Evolutionary conservation across 2,329 filamentous ascomycete genomes (phyloP).

Genomic region (Onygena corvina): DNA sequence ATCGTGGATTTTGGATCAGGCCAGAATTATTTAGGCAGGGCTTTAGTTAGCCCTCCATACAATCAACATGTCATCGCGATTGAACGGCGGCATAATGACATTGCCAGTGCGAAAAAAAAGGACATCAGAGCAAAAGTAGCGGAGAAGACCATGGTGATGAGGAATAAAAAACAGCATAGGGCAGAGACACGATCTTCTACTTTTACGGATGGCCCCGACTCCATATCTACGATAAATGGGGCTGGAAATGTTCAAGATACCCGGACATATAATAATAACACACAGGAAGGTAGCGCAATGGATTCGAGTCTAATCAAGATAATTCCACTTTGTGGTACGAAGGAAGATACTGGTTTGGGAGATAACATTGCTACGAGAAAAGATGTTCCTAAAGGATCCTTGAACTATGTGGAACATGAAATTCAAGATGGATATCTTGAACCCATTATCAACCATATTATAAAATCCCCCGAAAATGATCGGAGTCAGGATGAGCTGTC

Average conservation of each 20-base stretch:
- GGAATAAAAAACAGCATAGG: slow-evolving; percentile 59
- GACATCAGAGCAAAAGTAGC: slow-evolving; percentile 72
- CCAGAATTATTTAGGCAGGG: slow-evolving; percentile 87
- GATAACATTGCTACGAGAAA: background rate
- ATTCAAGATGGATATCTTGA: slow-evolving; percentile 35
- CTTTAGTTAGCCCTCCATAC: slow-evolving; percentile 73
- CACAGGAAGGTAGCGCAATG: background rate
- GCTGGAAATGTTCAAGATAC: background rate
- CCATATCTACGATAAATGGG: background rate
- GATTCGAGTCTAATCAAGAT: slow-evolving; percentile 10
- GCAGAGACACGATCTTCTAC: background rate
- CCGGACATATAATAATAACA: background rate
- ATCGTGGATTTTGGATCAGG: slow-evolving; percentile 93
- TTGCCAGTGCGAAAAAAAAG: slow-evolving; percentile 68
- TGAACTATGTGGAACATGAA: slow-evolving; percentile 36
- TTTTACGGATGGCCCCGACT: background rate
- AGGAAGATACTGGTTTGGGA: background rate
- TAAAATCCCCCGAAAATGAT: slow-evolving; percentile 19
- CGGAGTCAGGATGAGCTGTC: background rate
- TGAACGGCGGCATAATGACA: slow-evolving; percentile 76
- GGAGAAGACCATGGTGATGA: slow-evolving; percentile 58
- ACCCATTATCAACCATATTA: slow-evolving; percentile 28
- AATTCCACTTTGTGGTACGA: background rate
- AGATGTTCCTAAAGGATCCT: slow-evolving; percentile 20
- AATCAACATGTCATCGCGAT: slow-evolving; percentile 81